Percentiles rank a stretch among this genome's conserved stretches.
Evolutionary conservation across 306 rosid genomes (phyloP).

Genomic region (Cucumis sativus): DNA sequence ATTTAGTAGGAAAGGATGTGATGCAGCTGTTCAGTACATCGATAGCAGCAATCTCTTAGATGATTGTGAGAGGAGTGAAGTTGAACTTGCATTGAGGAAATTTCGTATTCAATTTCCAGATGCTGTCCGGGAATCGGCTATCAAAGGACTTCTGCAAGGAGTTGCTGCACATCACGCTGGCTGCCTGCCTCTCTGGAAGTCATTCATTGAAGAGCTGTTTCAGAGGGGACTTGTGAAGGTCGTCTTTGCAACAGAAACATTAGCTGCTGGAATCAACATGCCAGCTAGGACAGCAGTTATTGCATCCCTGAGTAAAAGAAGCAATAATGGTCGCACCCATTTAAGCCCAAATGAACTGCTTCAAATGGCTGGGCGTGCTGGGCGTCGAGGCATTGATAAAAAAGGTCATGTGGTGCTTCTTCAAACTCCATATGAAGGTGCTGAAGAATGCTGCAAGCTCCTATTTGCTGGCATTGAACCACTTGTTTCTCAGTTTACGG

Average conservation of each 20-base stretch:
- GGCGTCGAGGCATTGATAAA: slow-evolving; percentile 88
- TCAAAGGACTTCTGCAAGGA: slow-evolving; percentile 73
- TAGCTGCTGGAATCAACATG: slow-evolving; percentile 97
- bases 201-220: slow-evolving; percentile 85
- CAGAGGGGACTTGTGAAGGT: slow-evolving; percentile 93
- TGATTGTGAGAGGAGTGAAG: slow-evolving; percentile 74
- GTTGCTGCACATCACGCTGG: slow-evolving; percentile 99
- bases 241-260: slow-evolving; percentile 94
- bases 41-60: slow-evolving; percentile 72
- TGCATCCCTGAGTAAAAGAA: slow-evolving; percentile 80
- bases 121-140: slow-evolving; percentile 82
- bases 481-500: slow-evolving; percentile 88
- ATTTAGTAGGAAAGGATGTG: slow-evolving; percentile 98
- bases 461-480: slow-evolving; percentile 89
- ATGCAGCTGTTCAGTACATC: slow-evolving; percentile 77
- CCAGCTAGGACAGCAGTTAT: slow-evolving; percentile 93
- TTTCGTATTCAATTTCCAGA: slow-evolving; percentile 81
- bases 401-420: slow-evolving; percentile 79
- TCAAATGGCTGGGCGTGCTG: slow-evolving; percentile 99
- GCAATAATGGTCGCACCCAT: slow-evolving; percentile 50
- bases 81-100: slow-evolving; percentile 76
- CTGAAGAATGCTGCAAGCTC: slow-evolving; percentile 89
- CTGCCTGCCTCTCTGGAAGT: slow-evolving; percentile 90
- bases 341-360: slow-evolving; percentile 81
- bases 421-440: slow-evolving; percentile 81